Evolutionary conservation across 257 asterid genomes (phyloP), one percentile per base, ranked within the genome.

Genomic region (Petunia secreta): DNA sequence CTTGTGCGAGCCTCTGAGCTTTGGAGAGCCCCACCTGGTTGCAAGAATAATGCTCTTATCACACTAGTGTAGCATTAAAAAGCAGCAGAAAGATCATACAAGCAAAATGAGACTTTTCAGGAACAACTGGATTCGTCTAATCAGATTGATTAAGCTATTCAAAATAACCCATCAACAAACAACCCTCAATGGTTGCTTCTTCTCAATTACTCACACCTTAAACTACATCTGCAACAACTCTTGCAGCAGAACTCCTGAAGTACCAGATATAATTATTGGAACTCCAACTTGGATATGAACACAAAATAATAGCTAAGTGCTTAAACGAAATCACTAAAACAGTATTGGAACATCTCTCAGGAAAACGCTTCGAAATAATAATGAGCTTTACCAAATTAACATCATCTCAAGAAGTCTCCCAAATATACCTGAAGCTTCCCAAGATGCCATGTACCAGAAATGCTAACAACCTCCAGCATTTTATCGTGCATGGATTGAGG

Each of bases 401-500:
- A 52, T 57, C 63, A 57, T 15, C 9, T 57, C 63, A 14, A 34
- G 63, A 57, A 57, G 14, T 5, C 63, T 7, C 63, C 16, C 14
- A 15, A 57, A 57, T 57, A 54, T 89, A 89, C 98, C 96, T 95
- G 98, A 84, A 95, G 97, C 89, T 91, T 93, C 75, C 98, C 98
- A 71, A 95, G 96, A 88, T 95, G 98, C 98, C 98, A 93, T 67
- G 97, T 89, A 74, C 98, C 98, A 46, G 98, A 95, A 87, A 95
- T 95, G 91, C 98, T 95, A 16, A 93, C 98, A 58, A 95, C 92
- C 87, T 95, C 98, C 37, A 95, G 98, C 83, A 95, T 88, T 87
- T 87, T 95, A 85, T 95, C 98, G 79, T 95, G 98, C 98, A 95
- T 95, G 43, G 98, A 95, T 82, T 95, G 98, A 84, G 98, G 98